Conservation (phyloP, 2,329 filamentous ascomycete genomes). For the Fusarium udum region DNA sequence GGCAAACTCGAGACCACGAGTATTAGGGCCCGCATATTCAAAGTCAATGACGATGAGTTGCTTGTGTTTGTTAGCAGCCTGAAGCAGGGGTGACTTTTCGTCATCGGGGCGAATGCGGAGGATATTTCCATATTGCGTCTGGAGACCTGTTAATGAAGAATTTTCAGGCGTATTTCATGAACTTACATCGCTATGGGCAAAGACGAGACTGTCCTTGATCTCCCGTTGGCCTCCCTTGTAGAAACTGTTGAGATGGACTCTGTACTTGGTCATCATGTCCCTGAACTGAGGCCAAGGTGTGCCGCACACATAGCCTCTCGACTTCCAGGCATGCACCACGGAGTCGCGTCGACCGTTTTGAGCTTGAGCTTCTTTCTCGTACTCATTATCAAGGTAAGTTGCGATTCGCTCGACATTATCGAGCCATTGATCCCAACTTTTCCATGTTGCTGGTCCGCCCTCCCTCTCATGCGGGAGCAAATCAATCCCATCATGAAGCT, state of each 20-base stretch:
- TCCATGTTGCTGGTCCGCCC: slow-evolving; percentile 84
- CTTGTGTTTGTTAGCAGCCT: slow-evolving; percentile 93
- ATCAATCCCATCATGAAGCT: slow-evolving; percentile 93
- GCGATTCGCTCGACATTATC: slow-evolving; percentile 70
- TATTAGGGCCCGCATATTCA: slow-evolving; percentile 93
- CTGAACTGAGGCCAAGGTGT: slow-evolving; percentile 84
- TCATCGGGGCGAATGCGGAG: slow-evolving; percentile 74
- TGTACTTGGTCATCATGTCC: slow-evolving; percentile 78
- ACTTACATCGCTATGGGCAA: slow-evolving; percentile 96
- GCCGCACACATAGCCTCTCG: slow-evolving; percentile 81
- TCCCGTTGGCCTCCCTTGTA: slow-evolving; percentile 71
- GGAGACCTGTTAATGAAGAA: slow-evolving; percentile 14
- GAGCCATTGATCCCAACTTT: slow-evolving; percentile 95
- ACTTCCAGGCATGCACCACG: slow-evolving; percentile 67
- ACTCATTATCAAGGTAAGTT: slow-evolving; percentile 65
- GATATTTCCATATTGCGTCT: slow-evolving; percentile 99
- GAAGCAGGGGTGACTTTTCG: slow-evolving; percentile 84
- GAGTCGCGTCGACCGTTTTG: slow-evolving; percentile 35
- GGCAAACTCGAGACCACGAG: slow-evolving; percentile 88
- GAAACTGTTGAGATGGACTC: slow-evolving; percentile 74
- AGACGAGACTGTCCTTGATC: slow-evolving; percentile 81
- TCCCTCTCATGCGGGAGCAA: slow-evolving; percentile 80
- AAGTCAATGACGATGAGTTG: slow-evolving; percentile 98
- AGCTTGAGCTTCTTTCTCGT: slow-evolving; percentile 54
- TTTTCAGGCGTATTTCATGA: not conserved